phyloP scores from a whole-genome alignment of 2,329 filamentous ascomycete genomes.

The Fusarium tanahbumbuense region DNA sequence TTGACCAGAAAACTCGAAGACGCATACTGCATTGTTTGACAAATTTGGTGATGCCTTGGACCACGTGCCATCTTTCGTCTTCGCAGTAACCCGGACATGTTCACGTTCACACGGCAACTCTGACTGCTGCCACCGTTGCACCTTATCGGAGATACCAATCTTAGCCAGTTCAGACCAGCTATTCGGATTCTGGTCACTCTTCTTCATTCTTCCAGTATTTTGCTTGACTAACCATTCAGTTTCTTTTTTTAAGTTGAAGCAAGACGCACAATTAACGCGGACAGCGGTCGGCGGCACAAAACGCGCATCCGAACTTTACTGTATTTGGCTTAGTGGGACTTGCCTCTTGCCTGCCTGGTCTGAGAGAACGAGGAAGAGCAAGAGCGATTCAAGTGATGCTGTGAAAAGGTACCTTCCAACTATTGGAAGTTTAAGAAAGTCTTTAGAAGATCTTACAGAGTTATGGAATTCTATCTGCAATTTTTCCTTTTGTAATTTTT shows the following conservation, averaged over 20 bases:
- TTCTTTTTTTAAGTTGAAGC: not conserved
- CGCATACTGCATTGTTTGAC: not conserved
- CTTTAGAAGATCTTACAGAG: not conserved
- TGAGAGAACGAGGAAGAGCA: not conserved
- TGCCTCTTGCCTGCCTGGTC: not conserved
- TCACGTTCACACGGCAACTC: not conserved
- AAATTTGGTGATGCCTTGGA: not conserved
- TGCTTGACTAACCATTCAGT: not conserved
- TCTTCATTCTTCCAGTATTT: not conserved
- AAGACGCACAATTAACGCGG: constrained; percentile 7
- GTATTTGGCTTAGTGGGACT: not conserved
- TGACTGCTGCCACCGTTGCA: not conserved
- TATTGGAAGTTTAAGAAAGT: not conserved
- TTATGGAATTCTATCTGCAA: not conserved
- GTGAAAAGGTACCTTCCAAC: not conserved
- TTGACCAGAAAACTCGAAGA: not conserved
- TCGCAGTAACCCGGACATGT: not conserved
- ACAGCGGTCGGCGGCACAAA: not conserved
- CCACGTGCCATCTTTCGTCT: not conserved
- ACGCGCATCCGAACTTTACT: constrained; percentile 9
- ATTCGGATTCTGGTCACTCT: not conserved
- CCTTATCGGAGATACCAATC: not conserved
- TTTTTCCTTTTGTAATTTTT: not conserved
- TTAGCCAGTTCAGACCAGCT: not conserved
- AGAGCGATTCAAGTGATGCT: not conserved